Conservation (phyloP, 345 rosid species). For the Turritis glabra region DNA sequence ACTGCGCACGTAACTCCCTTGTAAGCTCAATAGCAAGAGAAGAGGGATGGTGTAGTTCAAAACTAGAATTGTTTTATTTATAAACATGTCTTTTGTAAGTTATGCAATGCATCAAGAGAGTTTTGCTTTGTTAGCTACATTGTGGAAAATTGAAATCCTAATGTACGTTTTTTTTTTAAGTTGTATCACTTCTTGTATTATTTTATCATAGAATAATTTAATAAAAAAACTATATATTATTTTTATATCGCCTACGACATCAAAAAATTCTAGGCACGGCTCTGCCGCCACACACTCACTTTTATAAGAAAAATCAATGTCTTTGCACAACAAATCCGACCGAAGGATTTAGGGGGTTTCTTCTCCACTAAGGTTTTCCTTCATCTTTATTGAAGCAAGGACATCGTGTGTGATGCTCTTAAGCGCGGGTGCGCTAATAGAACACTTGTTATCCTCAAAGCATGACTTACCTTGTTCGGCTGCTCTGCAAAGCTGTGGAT, state of each 20-base stretch:
- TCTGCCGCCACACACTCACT: too few species aligned
- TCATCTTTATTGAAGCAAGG: constrained; percentile 38
- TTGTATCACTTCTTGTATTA: not conserved
- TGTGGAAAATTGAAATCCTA: not conserved
- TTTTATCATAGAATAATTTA: too few species aligned
- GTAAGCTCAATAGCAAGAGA: constrained; percentile 36
- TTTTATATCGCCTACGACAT: too few species aligned
- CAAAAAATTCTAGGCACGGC: too few species aligned
- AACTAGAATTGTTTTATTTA: not conserved
- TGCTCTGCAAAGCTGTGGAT: constrained; percentile 80
- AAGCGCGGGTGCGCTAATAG: constrained; percentile 65
- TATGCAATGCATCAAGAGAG: not conserved
- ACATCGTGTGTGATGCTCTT: constrained; percentile 59
- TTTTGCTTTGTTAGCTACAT: not conserved
- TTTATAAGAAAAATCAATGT: too few species aligned
- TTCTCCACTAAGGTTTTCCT: too few species aligned
- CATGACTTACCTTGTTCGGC: constrained; percentile 93
- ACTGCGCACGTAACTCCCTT: constrained; percentile 56
- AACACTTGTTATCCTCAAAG: constrained; percentile 66
- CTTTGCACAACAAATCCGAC: too few species aligned
- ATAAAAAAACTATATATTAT: too few species aligned
- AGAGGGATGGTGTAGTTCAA: constrained; percentile 12
- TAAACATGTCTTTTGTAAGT: not conserved
- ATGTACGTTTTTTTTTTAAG: not conserved
- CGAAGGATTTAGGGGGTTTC: too few species aligned